A percentile compares a stretch with the other conserved stretches of the same genome.
These are phyloP conservation scores for Rhodotorula toruloides DNA, from an alignment of 768 basidiomycete genomes.

Conservation along the genomic window DNA sequence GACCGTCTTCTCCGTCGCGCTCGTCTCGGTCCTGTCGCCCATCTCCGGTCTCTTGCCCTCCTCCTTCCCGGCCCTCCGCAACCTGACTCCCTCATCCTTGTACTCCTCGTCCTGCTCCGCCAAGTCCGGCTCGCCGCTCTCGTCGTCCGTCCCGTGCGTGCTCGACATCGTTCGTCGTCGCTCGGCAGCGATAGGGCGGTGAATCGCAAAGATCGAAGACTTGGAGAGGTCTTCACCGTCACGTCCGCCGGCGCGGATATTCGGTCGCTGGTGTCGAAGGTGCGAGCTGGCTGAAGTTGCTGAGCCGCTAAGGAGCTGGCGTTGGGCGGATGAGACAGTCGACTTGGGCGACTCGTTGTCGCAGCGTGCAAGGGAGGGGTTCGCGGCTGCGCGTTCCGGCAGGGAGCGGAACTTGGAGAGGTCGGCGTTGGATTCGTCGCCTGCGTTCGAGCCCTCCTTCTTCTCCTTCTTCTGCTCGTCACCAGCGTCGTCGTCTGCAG, in stretches of 20 bases:
- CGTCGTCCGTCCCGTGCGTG: not conserved
- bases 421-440: not conserved
- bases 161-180: not conserved
- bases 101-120: constrained; percentile 1
- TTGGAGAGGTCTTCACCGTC: constrained; percentile 8
- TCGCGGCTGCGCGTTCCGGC: not conserved
- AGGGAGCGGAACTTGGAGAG: not conserved
- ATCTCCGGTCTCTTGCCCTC: not conserved
- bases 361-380: not conserved
- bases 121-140: not conserved
- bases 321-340: not conserved
- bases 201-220: constrained; percentile 28
- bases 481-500: not conserved
- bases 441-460: not conserved
- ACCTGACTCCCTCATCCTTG: not conserved
- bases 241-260: not conserved
- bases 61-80: constrained; percentile 2
- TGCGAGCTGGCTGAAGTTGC: not conserved
- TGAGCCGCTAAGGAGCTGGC: not conserved
- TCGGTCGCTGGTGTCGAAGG: not conserved
- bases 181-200: constrained; percentile 20
- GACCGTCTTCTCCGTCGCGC: not conserved
- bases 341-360: not conserved
- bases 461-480: not conserved
- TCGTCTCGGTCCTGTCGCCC: not conserved